Base-by-base conservation (phyloP, 441 rosid genomes). In the Populus hybrid region DNA sequence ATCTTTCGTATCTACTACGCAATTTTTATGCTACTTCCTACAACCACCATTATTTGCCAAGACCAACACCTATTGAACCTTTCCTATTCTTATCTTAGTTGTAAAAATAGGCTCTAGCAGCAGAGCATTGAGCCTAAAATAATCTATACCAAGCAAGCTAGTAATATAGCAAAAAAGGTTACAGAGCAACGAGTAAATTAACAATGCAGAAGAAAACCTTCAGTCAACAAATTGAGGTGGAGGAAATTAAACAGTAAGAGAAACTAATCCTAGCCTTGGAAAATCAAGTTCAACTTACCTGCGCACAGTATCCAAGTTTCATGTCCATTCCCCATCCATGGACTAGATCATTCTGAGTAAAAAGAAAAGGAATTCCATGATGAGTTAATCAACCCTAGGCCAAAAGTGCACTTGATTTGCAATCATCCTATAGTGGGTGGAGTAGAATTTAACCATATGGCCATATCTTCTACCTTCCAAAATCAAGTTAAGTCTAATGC, bases 271-370 rank as follows among this genome's bases (percentile, higher is more conserved):
- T 71, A 21, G 21, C 9, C 8, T 11, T 71, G 53, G 66, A 76
- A 26, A 33, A 24, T 9, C 18, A 8, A 40, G 29, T 6, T 12
- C 53, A 75, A 64, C 50, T 85, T 71, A 92, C 99, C 94, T 91
- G 98, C 6, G 97, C 97, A 77, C 98, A 96, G 78, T 96, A 93
- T 42, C 99, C 98, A 28, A 96, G 98, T 83, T 96, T 92, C 87
- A 94, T 91, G 83, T 96, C 99, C 91, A 96, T 75, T 81, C 98
- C 98, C 99, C 99, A 96, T 82, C 97, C 99, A 69, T 94, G 97
- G 66, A 93, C 92, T 73, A 96, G 89, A 85, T 96, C 99, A 78
- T 92, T 96, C 98, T 96, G 87, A 23, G 74, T 21, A 33, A 80
- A 71, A 74, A 23, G 33, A 64, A 2, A 74, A 71, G 26, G 14